These are phyloP conservation scores for Hylodesmum podocarpum DNA, from an alignment of 306 rosid species.

Conservation along the genomic window DNA sequence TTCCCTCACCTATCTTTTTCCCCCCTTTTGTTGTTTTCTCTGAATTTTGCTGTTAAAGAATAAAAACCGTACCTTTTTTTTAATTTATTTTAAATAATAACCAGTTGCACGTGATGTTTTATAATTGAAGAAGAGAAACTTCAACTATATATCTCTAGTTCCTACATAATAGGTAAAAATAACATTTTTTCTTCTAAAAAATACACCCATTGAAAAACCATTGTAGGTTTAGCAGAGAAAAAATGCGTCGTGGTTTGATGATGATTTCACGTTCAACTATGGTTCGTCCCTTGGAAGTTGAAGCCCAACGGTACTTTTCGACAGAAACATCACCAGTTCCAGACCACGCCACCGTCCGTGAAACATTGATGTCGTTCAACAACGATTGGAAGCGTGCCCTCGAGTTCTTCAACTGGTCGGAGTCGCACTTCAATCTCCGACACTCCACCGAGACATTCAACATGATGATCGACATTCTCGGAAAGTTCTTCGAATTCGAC, in stretches of 20 bases:
- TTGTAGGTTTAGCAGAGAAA: too few relatives aligned
- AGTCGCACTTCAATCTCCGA: constrained; percentile 33
- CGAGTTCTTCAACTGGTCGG: constrained; percentile 84
- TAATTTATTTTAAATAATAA: too few relatives aligned
- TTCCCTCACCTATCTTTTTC: not conserved
- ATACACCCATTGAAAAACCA: too few relatives aligned
- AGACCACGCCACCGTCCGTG: constrained; percentile 48
- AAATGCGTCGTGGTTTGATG: not conserved
- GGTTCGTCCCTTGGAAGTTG: not conserved
- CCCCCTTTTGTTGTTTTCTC: too few relatives aligned
- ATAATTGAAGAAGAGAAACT: too few relatives aligned
- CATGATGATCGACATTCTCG: constrained; percentile 68
- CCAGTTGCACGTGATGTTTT: too few relatives aligned
- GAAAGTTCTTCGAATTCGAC: constrained; percentile 77
- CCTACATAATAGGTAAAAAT: too few relatives aligned
- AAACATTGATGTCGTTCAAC: constrained; percentile 61
- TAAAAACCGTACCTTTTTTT: too few relatives aligned
- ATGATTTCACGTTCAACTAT: not conserved
- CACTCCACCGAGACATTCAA: constrained; percentile 78
- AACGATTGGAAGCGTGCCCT: constrained; percentile 81
- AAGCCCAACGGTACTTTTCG: not conserved
- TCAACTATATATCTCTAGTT: too few relatives aligned
- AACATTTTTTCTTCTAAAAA: too few relatives aligned
- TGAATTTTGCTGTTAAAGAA: too few relatives aligned
- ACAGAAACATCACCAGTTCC: not conserved